Conservation (phyloP, 768 basidiomycete genomes). For the Leucosporidium yakuticum region DNA sequence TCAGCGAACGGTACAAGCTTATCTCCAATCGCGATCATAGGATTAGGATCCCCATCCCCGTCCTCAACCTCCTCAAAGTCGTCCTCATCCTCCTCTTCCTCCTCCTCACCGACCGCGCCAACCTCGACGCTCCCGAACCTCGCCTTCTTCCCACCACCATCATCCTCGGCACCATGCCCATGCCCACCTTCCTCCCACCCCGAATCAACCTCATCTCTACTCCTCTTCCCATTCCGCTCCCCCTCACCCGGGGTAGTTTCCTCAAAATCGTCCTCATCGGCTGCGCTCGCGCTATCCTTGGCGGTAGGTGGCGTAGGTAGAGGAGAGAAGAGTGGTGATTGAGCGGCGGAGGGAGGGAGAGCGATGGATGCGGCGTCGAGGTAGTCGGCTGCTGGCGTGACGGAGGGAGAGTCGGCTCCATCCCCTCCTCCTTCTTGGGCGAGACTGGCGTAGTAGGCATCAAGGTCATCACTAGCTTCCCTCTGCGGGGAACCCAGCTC, state of each 20-base stretch:
- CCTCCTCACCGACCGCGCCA: conserved; percentile 1
- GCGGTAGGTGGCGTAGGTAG: not conserved
- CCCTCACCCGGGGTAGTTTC: not conserved
- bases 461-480: conserved; percentile 20
- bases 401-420: not conserved
- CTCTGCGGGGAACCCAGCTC: too few relatives aligned
- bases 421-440: conserved; percentile 11
- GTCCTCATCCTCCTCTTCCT: conserved; percentile 24
- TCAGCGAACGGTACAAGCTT: conserved; percentile 64
- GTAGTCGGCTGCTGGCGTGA: not conserved
- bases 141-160: conserved; percentile 35
- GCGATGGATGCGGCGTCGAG: not conserved
- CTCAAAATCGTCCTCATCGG: conserved; percentile 21
- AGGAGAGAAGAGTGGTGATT: conserved; percentile 9
- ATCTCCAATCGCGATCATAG: conserved; percentile 57
- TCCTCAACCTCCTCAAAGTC: conserved; percentile 39
- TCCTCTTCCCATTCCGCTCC: conserved; percentile 13
- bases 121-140: not conserved
- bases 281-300: conserved; percentile 2
- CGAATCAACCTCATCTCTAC: conserved; percentile 34
- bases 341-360: not conserved
- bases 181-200: conserved; percentile 43
- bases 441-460: conserved; percentile 39
- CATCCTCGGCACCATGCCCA: conserved; percentile 51
- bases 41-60: conserved; percentile 35